phyloP scores from a whole-genome alignment of 495 filamentous ascomycete species.

The Penicillium alfredii region DNA sequence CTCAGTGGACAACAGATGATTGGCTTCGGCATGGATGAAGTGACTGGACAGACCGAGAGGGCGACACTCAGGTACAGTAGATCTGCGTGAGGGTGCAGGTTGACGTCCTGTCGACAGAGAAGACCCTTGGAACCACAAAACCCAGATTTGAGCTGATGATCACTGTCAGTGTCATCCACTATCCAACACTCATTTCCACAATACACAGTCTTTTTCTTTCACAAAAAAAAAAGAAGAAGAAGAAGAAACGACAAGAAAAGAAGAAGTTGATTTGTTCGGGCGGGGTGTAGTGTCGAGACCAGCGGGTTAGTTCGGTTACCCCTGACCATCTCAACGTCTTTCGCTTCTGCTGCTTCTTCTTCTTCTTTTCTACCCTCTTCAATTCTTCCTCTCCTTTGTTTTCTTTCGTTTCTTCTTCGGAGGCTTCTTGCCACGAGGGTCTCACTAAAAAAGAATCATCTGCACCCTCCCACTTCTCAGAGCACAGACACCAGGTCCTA shows the following conservation, averaged over 20 bases:
- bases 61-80: no score
- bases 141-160: slow-evolving; percentile 19
- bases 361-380: background rate
- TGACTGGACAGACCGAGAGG: no score
- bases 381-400: slow-evolving; percentile 4
- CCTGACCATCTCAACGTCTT: slow-evolving; percentile 13
- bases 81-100: no score
- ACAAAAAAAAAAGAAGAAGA: no score
- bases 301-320: slow-evolving; percentile 13
- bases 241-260: no score
- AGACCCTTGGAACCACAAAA: slow-evolving; percentile 12
- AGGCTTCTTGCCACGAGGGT: background rate
- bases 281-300: no score
- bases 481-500: no score
- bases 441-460: slow-evolving; percentile 1
- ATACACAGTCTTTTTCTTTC: background rate
- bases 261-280: no score
- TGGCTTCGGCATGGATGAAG: no score
- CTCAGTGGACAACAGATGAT: no score
- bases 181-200: slow-evolving; percentile 2
- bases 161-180: slow-evolving; percentile 21
- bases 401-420: slow-evolving; percentile 2
- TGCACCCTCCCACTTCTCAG: slow-evolving; percentile 3
- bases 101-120: background rate
- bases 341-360: slow-evolving; percentile 1